These are phyloP conservation scores for Adansonia madagascariensis DNA, from an alignment of 441 rosid genomes.

Conservation along the genomic window DNA sequence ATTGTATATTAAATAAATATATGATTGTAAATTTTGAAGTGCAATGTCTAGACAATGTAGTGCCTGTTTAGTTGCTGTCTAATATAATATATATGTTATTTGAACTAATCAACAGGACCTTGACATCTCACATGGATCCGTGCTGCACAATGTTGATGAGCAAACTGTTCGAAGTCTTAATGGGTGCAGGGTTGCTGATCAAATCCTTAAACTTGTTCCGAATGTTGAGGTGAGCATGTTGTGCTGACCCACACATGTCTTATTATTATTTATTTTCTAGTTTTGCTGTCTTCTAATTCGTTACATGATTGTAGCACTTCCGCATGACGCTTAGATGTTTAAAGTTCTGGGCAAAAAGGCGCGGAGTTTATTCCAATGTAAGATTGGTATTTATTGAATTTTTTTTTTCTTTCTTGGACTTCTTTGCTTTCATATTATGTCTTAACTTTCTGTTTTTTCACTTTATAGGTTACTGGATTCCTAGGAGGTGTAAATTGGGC, in stretches of 20 bases:
- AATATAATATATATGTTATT: slow-evolving; percentile 26
- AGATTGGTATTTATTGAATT: slow-evolving; percentile 28
- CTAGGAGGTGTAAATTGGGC: slow-evolving; percentile 85
- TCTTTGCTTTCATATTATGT: not conserved
- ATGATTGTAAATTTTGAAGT: not conserved
- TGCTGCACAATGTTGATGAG: slow-evolving; percentile 76
- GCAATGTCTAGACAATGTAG: not conserved
- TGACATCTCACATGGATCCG: slow-evolving; percentile 77
- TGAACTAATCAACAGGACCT: slow-evolving; percentile 60
- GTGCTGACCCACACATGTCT: not conserved
- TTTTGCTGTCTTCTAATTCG: slow-evolving; percentile 26
- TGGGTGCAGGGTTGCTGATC: slow-evolving; percentile 99
- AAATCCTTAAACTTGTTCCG: slow-evolving; percentile 91
- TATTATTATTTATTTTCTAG: slow-evolving; percentile 17
- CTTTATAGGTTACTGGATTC: slow-evolving; percentile 70
- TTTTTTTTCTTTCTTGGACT: not conserved
- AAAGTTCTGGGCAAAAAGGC: slow-evolving; percentile 90
- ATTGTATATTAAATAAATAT: not conserved
- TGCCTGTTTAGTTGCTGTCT: slow-evolving; percentile 13
- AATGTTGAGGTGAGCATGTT: slow-evolving; percentile 66
- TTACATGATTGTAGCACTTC: slow-evolving; percentile 60
- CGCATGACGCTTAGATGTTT: slow-evolving; percentile 79
- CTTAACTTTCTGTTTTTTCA: not conserved
- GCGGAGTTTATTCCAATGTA: slow-evolving; percentile 88
- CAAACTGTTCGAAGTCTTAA: slow-evolving; percentile 95